Evolutionary conservation across 2,329 filamentous ascomycete genomes (phyloP).

Genomic region (Colletotrichum godetiae): DNA sequence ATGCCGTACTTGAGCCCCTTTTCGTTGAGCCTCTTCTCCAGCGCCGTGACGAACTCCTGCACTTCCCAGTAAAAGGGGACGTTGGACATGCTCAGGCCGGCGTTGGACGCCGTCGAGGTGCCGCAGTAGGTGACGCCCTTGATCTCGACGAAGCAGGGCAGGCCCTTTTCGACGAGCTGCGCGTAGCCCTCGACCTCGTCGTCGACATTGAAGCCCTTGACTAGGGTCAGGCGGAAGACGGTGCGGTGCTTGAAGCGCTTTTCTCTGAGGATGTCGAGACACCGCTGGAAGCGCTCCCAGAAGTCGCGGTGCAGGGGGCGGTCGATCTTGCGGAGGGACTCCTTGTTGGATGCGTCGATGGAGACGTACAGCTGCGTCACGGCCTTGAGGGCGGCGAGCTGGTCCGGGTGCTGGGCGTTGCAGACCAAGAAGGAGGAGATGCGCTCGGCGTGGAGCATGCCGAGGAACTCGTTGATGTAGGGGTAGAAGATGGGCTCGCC

Average conservation of each 20-base stretch:
- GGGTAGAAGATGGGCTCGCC: conserved; percentile 99
- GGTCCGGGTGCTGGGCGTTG: conserved; percentile 95
- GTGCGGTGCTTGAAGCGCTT: conserved; percentile 89
- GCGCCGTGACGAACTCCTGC: conserved; percentile 80
- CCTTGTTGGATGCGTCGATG: conserved; percentile 92
- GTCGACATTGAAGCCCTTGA: conserved; percentile 98
- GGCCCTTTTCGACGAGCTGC: conserved; percentile 83
- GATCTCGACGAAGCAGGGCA: conserved; percentile 93
- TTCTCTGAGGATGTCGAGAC: conserved; percentile 87
- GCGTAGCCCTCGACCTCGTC: conserved; percentile 94
- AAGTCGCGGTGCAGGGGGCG: conserved; percentile 94
- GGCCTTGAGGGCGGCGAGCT: conserved; percentile 82
- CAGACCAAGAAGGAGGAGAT: conserved; percentile 97
- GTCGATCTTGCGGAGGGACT: conserved; percentile 89
- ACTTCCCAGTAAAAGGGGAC: conserved; percentile 97
- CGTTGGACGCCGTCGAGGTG: conserved; percentile 84
- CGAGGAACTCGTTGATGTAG: conserved; percentile 92
- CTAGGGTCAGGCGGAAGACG: conserved; percentile 93
- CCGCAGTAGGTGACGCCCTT: conserved; percentile 98
- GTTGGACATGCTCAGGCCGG: conserved; percentile 95
- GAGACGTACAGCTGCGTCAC: conserved; percentile 97
- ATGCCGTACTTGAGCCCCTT: conserved; percentile 88
- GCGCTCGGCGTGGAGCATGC: conserved; percentile 83
- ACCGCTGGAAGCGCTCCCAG: conserved; percentile 94
- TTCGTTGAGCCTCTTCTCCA: conserved; percentile 75